Conservation (phyloP, 2,329 filamentous ascomycete genomes). For the Coniochaeta pulveracea region DNA sequence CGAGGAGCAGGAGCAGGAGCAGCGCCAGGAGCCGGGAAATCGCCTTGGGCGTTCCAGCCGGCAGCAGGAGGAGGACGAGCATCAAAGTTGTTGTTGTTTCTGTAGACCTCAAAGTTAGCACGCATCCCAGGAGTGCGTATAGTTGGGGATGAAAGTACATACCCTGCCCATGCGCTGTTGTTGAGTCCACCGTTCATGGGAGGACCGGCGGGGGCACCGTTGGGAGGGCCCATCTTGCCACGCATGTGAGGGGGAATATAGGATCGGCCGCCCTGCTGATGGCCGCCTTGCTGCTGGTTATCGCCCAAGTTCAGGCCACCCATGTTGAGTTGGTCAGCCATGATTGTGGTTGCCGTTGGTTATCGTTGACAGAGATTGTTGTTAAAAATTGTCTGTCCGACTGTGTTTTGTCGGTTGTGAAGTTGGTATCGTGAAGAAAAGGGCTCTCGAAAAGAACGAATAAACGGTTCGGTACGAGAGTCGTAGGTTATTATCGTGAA, state of each 20-base stretch:
- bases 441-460: slow-evolving; percentile 17
- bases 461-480: slow-evolving; percentile 18
- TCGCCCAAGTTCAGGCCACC: slow-evolving; percentile 57
- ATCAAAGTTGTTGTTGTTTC: slow-evolving; percentile 37
- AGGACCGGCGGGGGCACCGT: slow-evolving; percentile 13
- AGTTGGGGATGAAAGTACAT: slow-evolving; percentile 23
- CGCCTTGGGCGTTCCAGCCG: slow-evolving; percentile 7
- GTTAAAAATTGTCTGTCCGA: neutral
- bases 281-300: slow-evolving; percentile 25
- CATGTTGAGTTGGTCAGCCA: slow-evolving; percentile 82
- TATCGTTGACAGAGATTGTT: slow-evolving; percentile 11
- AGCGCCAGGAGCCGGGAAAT: slow-evolving; percentile 8
- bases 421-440: slow-evolving; percentile 6
- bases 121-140: no score
- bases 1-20: slow-evolving; percentile 7
- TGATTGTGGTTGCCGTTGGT: slow-evolving; percentile 33
- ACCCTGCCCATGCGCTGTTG: slow-evolving; percentile 55
- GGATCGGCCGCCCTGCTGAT: slow-evolving; percentile 37
- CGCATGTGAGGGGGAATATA: slow-evolving; percentile 85
- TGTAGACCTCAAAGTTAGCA: no score
- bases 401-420: neutral
- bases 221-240: slow-evolving; percentile 32
- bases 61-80: slow-evolving; percentile 17
- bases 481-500: slow-evolving; percentile 5
- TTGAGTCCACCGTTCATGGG: slow-evolving; percentile 40